phyloP scores from a whole-genome alignment of 139 green algal species.

The Astrephomene gubernaculifera region DNA sequence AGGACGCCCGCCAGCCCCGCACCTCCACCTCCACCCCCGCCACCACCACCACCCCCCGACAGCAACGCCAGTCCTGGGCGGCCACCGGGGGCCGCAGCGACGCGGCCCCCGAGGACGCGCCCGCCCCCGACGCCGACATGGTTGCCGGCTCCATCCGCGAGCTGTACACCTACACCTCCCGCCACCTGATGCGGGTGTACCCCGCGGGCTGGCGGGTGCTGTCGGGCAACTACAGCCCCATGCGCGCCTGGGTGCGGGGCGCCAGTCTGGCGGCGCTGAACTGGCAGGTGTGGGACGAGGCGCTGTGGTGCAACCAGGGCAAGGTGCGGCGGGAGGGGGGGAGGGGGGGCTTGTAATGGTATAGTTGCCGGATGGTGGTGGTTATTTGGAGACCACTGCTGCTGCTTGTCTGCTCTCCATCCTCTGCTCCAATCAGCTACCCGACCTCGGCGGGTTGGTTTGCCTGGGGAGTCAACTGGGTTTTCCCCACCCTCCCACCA shows the following conservation, averaged over 20 bases:
- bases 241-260: constrained; percentile 33
- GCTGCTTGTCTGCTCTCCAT: background rate
- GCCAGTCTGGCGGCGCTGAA: constrained; percentile 53
- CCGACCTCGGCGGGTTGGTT: too few species aligned
- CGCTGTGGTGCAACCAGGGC: constrained; percentile 48
- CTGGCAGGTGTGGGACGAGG: constrained; percentile 61
- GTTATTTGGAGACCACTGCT: background rate
- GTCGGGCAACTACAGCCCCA: constrained; percentile 47
- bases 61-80: too few species aligned
- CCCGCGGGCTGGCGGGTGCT: constrained; percentile 32
- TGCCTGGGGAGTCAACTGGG: too few species aligned
- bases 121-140: background rate
- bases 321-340: constrained; percentile 10
- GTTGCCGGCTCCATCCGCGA: background rate
- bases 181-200: constrained; percentile 56
- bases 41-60: too few species aligned
- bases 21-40: too few species aligned
- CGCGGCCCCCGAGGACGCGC: constrained; percentile 9
- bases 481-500: background rate
- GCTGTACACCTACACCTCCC: constrained; percentile 49
- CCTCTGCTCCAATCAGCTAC: too few species aligned
- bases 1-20: background rate
- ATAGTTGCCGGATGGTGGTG: background rate
- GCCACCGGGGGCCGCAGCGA: too few species aligned
- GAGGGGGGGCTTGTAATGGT: background rate